These are phyloP conservation scores for Suhomyces emberorum DNA, from an alignment of 805 yeast genomes.

Conservation along the genomic window DNA sequence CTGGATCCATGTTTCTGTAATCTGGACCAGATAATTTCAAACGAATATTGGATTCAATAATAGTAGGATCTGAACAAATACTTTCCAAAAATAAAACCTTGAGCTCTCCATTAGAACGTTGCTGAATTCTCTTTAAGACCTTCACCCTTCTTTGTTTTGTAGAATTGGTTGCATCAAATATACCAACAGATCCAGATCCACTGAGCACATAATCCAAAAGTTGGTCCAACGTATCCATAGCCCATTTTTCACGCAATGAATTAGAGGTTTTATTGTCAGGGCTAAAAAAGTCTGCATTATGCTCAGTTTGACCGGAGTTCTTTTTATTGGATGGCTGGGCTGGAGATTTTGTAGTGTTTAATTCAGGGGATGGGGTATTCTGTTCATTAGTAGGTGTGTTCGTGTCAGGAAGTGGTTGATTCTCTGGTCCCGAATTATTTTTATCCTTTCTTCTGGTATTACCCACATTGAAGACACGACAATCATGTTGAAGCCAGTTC, in stretches of 20 bases:
- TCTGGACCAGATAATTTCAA: conserved; percentile 92
- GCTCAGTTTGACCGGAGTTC: conserved; percentile 28
- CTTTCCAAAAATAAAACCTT: conserved; percentile 85
- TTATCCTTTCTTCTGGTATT: conserved; percentile 82
- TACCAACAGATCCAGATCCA: conserved; percentile 89
- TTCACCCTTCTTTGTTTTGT: conserved; percentile 61
- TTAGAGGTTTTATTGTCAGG: conserved; percentile 70
- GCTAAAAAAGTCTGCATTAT: conserved; percentile 80
- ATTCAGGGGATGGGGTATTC: conserved; percentile 15
- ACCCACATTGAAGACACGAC: conserved; percentile 92
- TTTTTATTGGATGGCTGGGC: conserved; percentile 15
- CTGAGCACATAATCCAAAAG: conserved; percentile 74
- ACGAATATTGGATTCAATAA: conserved; percentile 79
- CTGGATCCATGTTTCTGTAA: conserved; percentile 80
- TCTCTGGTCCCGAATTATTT: conserved; percentile 64
- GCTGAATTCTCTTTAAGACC: conserved; percentile 55
- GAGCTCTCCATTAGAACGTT: conserved; percentile 55
- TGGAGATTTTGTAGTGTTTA: conserved; percentile 12
- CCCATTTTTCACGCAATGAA: conserved; percentile 86
- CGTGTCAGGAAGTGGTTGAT: conserved; percentile 50
- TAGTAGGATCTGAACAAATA: conserved; percentile 73
- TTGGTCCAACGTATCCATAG: conserved; percentile 86
- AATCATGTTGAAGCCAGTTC: conserved; percentile 91
- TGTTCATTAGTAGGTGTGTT: conserved; percentile 33
- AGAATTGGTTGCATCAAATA: conserved; percentile 82